Percentiles rank a stretch among this genome's conserved stretches.
phyloP scores from a whole-genome alignment of 2,329 filamentous ascomycete species.

The Gyromitra esculenta region DNA sequence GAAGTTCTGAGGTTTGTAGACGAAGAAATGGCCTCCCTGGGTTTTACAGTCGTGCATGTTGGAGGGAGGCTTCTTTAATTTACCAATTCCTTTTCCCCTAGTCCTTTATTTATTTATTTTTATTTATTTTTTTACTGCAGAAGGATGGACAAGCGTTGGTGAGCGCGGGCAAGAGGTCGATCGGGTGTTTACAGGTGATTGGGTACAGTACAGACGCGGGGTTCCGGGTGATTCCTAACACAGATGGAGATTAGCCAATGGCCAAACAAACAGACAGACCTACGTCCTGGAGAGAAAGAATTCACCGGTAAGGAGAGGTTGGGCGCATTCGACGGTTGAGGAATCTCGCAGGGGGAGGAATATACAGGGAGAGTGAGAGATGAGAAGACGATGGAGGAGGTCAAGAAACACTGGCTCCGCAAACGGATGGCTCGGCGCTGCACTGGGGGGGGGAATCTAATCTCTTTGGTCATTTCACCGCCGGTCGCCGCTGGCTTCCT shows the following conservation, averaged over 20 bases:
- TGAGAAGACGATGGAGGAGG: not conserved
- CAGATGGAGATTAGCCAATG: not conserved
- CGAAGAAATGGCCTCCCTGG: slow-evolving; percentile 52
- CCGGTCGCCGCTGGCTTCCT: not conserved
- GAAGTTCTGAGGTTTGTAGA: slow-evolving; percentile 30
- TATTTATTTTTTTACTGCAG: not conserved
- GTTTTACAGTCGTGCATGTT: slow-evolving; percentile 46
- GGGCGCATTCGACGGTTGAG: not conserved
- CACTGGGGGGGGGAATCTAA: not conserved
- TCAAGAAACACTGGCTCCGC: not conserved
- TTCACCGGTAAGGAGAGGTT: not conserved
- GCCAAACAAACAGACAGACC: not conserved
- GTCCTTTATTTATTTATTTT: not conserved
- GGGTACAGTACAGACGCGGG: not conserved
- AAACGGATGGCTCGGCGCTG: slow-evolving; percentile 18
- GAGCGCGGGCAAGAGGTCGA: not conserved
- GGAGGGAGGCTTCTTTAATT: too few relatives aligned
- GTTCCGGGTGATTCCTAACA: slow-evolving; percentile 6
- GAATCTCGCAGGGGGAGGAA: not conserved
- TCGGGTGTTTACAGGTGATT: slow-evolving; percentile 5
- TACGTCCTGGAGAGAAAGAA: not conserved
- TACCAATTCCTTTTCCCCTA: not conserved
- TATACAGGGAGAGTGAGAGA: not conserved
- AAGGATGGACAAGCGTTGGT: not conserved
- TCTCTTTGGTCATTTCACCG: not conserved